Evolutionary conservation across 768 basidiomycete genomes (phyloP), one percentile per base, ranked within the genome.

Genomic region (Paxillus ammoniavirescens): DNA sequence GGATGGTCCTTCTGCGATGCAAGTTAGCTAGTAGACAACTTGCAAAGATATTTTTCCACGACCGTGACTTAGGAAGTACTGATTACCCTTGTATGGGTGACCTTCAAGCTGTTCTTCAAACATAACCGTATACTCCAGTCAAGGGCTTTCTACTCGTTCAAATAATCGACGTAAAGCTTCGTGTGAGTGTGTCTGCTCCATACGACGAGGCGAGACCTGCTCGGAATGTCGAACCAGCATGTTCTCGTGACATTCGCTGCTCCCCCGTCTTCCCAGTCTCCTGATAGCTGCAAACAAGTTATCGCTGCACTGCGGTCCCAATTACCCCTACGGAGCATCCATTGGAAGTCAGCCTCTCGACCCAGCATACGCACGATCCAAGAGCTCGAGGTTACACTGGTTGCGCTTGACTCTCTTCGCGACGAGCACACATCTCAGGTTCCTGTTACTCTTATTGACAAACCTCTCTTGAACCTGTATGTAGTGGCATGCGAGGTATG

Each of bases 401-500:
- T 89, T 8, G 71, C 83, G 6, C 75, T 91, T 40, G 87, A 87
- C 57, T 77, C 77, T 33, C 65, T 87, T 46, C 82, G 84, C 41
- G 89, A 89, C 58, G 91, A 90, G 67, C 81, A 81, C 60, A 76
- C 83, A 4, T 87, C 90, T 18, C 89, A 91, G 68, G 75, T 90
- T 35, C 86, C 87, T 4, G 80, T 80, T 21, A 88, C 88, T 18
- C 67, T 98, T 14, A 73, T 98, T 52, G 93, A 95, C 65, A 88
- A 83, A 60, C 93, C 96, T 0, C 72, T 98, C 47, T 75, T 98
- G 50, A 91, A 96, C 69, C 68, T 97, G 28, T 94, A 88, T 61
- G 78, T 98, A 53, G 83, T 93, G 42, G 78, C 84, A 45, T 98
- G 94, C 73, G 94, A 98, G 74, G 96, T 95, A 65, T 67, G 78